These are phyloP conservation scores for Hanseniaspora mollemarum DNA, from an alignment of 805 yeast species.

Conservation along the genomic window DNA sequence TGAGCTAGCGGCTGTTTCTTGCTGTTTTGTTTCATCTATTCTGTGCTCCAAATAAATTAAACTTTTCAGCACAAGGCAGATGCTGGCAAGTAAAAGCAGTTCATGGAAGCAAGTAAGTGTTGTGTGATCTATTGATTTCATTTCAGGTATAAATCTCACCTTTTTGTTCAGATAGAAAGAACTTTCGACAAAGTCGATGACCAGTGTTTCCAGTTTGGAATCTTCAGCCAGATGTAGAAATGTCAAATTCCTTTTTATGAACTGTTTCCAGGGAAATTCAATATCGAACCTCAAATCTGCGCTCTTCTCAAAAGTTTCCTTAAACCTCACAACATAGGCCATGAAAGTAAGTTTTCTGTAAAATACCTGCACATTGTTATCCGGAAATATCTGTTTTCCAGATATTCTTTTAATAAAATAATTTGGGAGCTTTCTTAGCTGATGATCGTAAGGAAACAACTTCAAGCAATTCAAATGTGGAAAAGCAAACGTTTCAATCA, in stretches of 20 bases:
- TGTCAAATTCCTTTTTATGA: not conserved
- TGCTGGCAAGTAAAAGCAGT: not conserved
- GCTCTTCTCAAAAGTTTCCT: not conserved
- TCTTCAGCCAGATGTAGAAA: not conserved
- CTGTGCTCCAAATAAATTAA: constrained; percentile 1
- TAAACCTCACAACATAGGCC: not conserved
- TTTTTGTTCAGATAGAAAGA: not conserved
- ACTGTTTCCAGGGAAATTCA: constrained; percentile 13
- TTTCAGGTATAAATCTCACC: not conserved
- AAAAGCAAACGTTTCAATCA: constrained; percentile 16
- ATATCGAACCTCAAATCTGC: not conserved
- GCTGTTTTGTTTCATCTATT: not conserved
- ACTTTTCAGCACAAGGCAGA: not conserved
- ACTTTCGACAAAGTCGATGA: not conserved
- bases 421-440: constrained; percentile 6
- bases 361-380: constrained; percentile 6
- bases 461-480: constrained; percentile 9
- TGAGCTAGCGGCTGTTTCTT: too few species aligned
- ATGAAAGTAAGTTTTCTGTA: constrained; percentile 9
- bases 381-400: constrained; percentile 15
- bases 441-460: not conserved
- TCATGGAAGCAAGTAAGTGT: constrained; percentile 4
- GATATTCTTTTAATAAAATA: constrained; percentile 12
- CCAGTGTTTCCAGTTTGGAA: not conserved
- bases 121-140: constrained; percentile 7